Conservation (phyloP, 306 rosid species). For the Cicer pinnatifidum region DNA sequence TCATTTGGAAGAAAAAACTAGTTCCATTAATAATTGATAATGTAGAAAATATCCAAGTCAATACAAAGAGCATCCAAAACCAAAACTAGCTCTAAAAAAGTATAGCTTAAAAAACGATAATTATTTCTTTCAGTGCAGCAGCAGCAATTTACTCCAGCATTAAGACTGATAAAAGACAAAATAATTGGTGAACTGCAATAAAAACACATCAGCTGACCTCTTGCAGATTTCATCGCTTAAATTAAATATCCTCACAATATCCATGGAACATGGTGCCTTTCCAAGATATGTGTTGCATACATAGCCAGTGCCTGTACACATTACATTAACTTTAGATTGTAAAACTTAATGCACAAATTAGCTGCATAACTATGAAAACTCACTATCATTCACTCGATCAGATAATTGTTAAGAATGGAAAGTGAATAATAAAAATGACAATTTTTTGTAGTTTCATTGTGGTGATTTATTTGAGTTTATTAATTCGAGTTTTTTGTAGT, state of each 20-base stretch:
- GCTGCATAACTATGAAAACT: slow-evolving; percentile 12
- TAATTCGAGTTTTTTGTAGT: not conserved
- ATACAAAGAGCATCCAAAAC: not conserved
- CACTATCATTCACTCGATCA: not conserved
- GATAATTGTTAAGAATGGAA: slow-evolving; percentile 7
- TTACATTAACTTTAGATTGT: slow-evolving; percentile 28
- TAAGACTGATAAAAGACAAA: not conserved
- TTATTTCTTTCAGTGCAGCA: not conserved
- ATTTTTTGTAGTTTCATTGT: not conserved
- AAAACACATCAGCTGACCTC: slow-evolving; percentile 57
- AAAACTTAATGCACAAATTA: slow-evolving; percentile 19
- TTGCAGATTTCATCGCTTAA: slow-evolving; percentile 71
- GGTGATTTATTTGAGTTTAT: slow-evolving; percentile 2
- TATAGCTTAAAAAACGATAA: not conserved
- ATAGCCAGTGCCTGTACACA: slow-evolving; percentile 70
- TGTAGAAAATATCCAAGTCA: not conserved
- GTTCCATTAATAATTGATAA: not conserved
- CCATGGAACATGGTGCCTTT: slow-evolving; percentile 70
- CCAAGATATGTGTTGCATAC: slow-evolving; percentile 80
- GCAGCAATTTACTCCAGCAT: not conserved
- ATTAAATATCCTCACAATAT: slow-evolving; percentile 85
- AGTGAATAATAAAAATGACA: not conserved
- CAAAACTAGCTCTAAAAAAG: slow-evolving; percentile 14
- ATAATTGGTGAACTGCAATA: slow-evolving; percentile 3
- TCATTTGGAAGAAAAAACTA: not conserved